Evolutionary conservation across 805 yeast species (phyloP), one percentile per base, ranked within the genome.

Genomic region (Metschnikowia sp.): DNA sequence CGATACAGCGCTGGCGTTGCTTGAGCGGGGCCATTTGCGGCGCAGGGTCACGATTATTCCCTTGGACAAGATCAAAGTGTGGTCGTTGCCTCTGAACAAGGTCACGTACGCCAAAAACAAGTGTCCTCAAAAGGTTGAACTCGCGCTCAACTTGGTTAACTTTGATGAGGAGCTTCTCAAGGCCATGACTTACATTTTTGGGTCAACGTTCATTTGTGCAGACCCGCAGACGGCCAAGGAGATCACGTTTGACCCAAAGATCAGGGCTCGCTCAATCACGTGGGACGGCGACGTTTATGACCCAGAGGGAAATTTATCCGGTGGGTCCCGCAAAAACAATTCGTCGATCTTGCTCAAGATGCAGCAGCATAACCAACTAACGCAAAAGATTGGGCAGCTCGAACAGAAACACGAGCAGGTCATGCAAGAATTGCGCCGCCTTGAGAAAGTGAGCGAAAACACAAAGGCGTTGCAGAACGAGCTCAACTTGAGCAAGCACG

Each of bases 241-340:
- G 40, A 86, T 94, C n/a, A 88, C 97, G 0, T 89, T 90, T 63
- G 83, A 91, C 62, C 94, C 92, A 0, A 77, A 81, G 45, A 82
- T 92, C 12, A 76, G 88, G 52, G 76, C 91, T 0, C 82, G 90
- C 58, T 84, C 95, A 30, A 89, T 95, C 12, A 94, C 99, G 0
- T 64, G 87, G 32, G 91, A 90, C 45, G 99, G 99, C 43, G 99
- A 94, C 64, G 78, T 85, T 10, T 94, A 91, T 66, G 99, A 94
- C 62, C 99, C 99, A 0, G 89, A 86, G 55, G 99, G 99, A 12
- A 88, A 96, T 8, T 72, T 94, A 28, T 87, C 97, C 1, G 99
- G 99, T 40, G 98, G 98, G n/a, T 83, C 95, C 18, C 76, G 92
- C 55, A 82, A 75, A 52, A 72, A 73, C 41, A 69, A 79, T 12